Base-by-base conservation (phyloP, 2,329 filamentous ascomycete genomes). In the Fusarium sp. region DNA sequence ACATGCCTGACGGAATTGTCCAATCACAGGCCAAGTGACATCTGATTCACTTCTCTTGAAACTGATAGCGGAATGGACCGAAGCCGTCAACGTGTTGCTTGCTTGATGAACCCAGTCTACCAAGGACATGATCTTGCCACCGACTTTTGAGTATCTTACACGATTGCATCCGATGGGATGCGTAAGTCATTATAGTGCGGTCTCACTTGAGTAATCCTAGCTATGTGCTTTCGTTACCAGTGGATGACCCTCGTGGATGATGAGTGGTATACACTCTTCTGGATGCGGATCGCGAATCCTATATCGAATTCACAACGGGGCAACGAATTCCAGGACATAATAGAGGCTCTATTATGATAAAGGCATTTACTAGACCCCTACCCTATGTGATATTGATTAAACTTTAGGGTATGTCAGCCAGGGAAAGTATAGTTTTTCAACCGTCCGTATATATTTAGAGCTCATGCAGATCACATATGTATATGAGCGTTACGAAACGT, bases 61-160 rank as follows among this genome's bases (percentile, higher is more conserved):
- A 59, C 38, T 24, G 44, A 26, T 43, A 36, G 43, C 43, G 57
- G 42, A 60, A 36, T 59, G 21, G 21, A 47, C 52, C 31, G 52
- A 40, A 43, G 13, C 38, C 28, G 26, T 43, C 38, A 7, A 50
- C 31, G 8, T 10, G 24, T 22, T 3, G 9, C 14, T 36, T 11
- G 31, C 14, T 36, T 11, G 31, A 58, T 17, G 53, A 46, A 47
- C 17, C 8, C 21, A 40, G 43, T 8, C 33, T 17, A 13, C 21
- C 14, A 1, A 24, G 13, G 6, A 3, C 7, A 43, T 24, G 3
- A 22, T 8, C 7, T n/a, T 4, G 17, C 13, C 38, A 53, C 36
- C 33, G 21, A 39, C 13, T 8, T 14, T 4, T 21, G n/a, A n/a
- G 24, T 22, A 11, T 19, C 44, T n/a, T 34, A 28, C 54, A 57